Evolutionary conservation across 768 basidiomycete genomes (phyloP).

Genomic region (Phylloporus sp.): DNA sequence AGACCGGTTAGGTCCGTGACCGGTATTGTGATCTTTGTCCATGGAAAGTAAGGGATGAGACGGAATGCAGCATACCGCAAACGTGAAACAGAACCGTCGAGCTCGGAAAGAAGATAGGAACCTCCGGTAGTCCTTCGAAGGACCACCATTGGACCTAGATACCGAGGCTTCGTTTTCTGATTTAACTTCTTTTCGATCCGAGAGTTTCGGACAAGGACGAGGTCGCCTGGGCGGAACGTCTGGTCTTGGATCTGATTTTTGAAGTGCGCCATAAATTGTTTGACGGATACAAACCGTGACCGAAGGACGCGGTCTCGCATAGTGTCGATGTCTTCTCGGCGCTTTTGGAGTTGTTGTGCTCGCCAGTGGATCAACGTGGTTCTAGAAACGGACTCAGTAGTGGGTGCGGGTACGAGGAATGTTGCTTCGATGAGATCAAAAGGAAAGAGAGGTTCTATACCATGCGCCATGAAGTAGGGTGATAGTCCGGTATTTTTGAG

Average conservation of each 20-base stretch:
- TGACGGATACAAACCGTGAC: background rate
- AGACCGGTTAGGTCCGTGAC: background rate
- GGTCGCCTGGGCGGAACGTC: background rate
- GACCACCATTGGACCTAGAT: slow-evolving; percentile 27
- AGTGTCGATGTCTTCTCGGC: rapidly evolving
- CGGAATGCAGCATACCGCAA: slow-evolving; percentile 18
- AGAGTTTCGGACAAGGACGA: background rate
- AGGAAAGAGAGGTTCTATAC: background rate
- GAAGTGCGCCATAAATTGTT: background rate
- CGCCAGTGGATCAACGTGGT: background rate
- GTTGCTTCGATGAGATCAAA: background rate
- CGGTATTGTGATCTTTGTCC: background rate
- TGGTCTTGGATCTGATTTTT: background rate
- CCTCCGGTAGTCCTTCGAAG: slow-evolving; percentile 17
- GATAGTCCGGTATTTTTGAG: background rate
- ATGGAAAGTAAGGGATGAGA: slow-evolving; percentile 16
- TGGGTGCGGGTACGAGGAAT: background rate
- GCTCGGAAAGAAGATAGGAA: slow-evolving; percentile 25
- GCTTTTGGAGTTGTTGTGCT: background rate
- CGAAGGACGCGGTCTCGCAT: background rate
- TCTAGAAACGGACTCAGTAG: background rate
- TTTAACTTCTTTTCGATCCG: slow-evolving; percentile 12
- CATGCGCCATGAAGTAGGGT: background rate
- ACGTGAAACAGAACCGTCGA: slow-evolving; percentile 19
- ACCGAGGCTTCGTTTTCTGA: slow-evolving; percentile 22